Percentiles rank a stretch among this genome's conserved stretches.
Conservation (phyloP, 1,284 basidiomycete genomes). For the Fomes fomentarius region DNA sequence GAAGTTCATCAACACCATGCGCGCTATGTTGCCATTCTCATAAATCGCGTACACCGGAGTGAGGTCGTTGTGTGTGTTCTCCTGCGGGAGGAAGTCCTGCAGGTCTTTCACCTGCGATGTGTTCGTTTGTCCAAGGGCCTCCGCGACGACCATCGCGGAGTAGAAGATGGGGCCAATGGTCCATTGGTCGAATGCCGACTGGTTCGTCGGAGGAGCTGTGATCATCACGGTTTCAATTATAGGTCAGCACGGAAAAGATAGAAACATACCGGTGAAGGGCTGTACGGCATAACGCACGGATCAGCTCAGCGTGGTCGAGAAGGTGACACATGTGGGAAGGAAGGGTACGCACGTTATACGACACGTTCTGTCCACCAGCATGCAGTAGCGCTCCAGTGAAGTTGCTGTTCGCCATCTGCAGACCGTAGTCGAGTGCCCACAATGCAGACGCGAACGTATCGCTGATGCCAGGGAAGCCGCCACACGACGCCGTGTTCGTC, state of each 20-base stretch:
- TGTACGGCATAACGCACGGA: conserved; percentile 26
- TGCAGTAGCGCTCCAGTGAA: conserved; percentile 43
- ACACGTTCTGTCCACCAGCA: conserved; percentile 42
- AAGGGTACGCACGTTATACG: conserved; percentile 36
- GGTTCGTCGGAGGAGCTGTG: conserved; percentile 40
- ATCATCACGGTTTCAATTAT: background rate
- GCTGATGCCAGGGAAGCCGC: conserved; percentile 56
- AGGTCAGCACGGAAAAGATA: background rate
- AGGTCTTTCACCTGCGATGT: conserved; percentile 36
- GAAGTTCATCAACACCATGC: conserved; percentile 39
- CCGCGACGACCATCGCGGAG: conserved; percentile 37
- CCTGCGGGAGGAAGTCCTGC: conserved; percentile 32
- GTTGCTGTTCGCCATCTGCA: conserved; percentile 41
- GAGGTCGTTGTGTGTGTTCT: conserved; percentile 25
- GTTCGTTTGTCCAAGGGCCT: conserved; percentile 36
- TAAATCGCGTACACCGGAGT: conserved; percentile 34
- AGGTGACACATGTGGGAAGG: background rate
- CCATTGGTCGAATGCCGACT: conserved; percentile 38
- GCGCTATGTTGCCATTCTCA: conserved; percentile 25
- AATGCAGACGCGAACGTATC: conserved; percentile 68
- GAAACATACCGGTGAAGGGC: conserved; percentile 36
- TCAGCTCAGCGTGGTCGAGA: background rate
- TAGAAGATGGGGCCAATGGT: conserved; percentile 41
- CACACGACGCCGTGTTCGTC: conserved; percentile 60
- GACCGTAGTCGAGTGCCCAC: conserved; percentile 65